Base-by-base conservation (phyloP, 2,329 filamentous ascomycete species). In the Alternaria triticimaculans region DNA sequence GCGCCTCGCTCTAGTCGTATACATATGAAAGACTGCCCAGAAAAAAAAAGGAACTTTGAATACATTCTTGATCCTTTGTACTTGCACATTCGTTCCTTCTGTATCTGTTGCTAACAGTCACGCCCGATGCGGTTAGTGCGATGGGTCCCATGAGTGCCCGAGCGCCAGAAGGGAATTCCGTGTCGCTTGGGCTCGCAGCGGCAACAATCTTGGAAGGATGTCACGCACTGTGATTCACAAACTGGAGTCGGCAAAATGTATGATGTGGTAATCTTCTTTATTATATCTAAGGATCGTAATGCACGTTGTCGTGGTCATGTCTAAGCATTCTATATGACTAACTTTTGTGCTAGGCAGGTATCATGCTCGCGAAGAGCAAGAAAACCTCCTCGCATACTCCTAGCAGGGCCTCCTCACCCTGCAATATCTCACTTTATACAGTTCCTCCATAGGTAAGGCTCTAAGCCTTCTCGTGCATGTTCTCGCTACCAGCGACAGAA, bases 391-490 rank as follows among this genome's bases (percentile, higher is more conserved):
- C 33, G 20, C 30, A 41, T 41, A 6, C 37, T 9, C 37, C 8
- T 18, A 41, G 37, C 37, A 41, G 15, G 37, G 37, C 37, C 15
- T 10, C 15, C 15, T 10, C 37, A 41, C 5, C 37, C 37, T 41
- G 8, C 15, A 10, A 18, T 18, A 41, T 5, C 9, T n/a, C 9
- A 18, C 23, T 33, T 25, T 43, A 5, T 50, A 21, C 15, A 37
- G 25, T 20, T 25, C 21, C 45, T 33, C 44, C 30, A 23, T 15
- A 37, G 7, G 15, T 12, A n/a, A n/a, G 44, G 48, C 15, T 21
- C 18, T 58, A 62, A 41, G 37, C 49, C 43, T 62, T 62, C 49
- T 62, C 60, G 30, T 55, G 41, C 15, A 60, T 25, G n/a, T 45
- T 44, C 21, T 37, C 33, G 43, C 14, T 25, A 14, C 30, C 30